phyloP scores from a whole-genome alignment of 140 eudicot genomes.

The Anethum foeniculum region DNA sequence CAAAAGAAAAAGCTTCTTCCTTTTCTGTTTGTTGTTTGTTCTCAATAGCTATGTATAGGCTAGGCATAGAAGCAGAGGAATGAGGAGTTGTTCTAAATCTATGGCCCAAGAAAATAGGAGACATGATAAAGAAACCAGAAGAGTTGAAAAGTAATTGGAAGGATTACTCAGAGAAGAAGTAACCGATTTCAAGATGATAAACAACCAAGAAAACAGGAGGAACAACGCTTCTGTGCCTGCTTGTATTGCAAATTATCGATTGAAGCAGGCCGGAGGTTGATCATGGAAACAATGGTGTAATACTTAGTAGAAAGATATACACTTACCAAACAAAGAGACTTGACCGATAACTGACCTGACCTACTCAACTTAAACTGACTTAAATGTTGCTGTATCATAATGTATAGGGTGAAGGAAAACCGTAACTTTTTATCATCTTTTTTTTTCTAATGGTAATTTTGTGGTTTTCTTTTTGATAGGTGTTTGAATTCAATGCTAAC shows the following conservation, averaged over 20 bases:
- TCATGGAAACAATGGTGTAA: constrained; percentile 10
- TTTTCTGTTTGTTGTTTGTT: background rate
- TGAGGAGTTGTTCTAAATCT: background rate
- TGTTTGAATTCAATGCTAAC: constrained; percentile 24
- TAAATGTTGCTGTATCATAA: background rate
- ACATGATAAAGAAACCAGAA: background rate
- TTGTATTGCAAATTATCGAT: constrained; percentile 6
- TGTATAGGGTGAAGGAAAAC: constrained; percentile 24
- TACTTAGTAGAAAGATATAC: background rate
- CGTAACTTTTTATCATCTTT: constrained; percentile 1
- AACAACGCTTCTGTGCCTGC: constrained; percentile 25
- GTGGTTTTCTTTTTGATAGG: constrained; percentile 12
- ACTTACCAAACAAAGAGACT: background rate
- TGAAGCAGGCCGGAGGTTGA: constrained; percentile 44
- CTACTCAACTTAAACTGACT: background rate
- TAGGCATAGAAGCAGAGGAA: no score
- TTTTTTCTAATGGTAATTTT: background rate
- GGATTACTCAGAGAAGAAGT: constrained; percentile 8
- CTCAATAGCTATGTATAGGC: background rate
- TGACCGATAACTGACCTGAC: constrained; percentile 8
- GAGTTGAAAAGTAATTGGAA: background rate
- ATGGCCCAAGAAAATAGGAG: constrained; percentile 6
- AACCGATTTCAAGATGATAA: background rate
- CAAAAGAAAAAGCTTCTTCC: background rate
- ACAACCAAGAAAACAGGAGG: background rate